phyloP scores from a whole-genome alignment of 495 filamentous ascomycete genomes.

The Acidiella bohemica region DNA sequence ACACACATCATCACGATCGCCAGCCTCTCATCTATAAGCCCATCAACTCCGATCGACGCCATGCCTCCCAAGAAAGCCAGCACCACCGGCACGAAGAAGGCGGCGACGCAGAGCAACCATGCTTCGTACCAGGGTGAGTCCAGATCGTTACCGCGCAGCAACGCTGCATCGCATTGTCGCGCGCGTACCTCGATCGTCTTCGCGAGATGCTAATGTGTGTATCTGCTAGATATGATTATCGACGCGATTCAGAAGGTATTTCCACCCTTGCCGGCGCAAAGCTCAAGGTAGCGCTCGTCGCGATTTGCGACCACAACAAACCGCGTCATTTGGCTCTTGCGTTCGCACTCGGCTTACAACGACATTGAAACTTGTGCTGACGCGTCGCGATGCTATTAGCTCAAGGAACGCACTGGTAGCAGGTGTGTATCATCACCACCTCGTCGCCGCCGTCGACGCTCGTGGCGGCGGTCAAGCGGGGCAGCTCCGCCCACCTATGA shows the following conservation, averaged over 20 bases:
- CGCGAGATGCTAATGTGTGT: constrained; percentile 12
- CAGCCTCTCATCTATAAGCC: neutral
- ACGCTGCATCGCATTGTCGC: neutral
- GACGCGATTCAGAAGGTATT: constrained; percentile 53
- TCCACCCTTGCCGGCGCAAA: constrained; percentile 30
- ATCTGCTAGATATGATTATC: constrained; percentile 44
- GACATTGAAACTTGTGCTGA: constrained; percentile 33
- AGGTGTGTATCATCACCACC: constrained; percentile 37
- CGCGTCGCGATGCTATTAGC: constrained; percentile 33
- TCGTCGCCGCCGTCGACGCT: constrained; percentile 18
- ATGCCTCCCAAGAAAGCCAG: constrained; percentile 56
- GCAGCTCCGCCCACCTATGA: constrained; percentile 7
- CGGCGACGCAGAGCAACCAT: constrained; percentile 34
- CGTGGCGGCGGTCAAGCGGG: constrained; percentile 8
- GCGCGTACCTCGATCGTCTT: constrained; percentile 12
- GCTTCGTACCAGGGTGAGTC: constrained; percentile 44
- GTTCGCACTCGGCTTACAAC: constrained; percentile 1
- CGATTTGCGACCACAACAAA: constrained; percentile 19
- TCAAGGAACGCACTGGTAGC: constrained; percentile 52
- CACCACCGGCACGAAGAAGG: constrained; percentile 33
- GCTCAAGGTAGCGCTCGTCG: constrained; percentile 29
- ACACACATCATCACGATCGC: constrained; percentile 4
- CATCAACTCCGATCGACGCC: constrained; percentile 23
- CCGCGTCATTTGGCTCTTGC: constrained; percentile 2
- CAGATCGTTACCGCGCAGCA: too few relatives aligned